Percentiles rank a stretch among this genome's conserved stretches.
Evolutionary conservation across 768 basidiomycete species (phyloP).

Genomic region (Mycena chlorophos): DNA sequence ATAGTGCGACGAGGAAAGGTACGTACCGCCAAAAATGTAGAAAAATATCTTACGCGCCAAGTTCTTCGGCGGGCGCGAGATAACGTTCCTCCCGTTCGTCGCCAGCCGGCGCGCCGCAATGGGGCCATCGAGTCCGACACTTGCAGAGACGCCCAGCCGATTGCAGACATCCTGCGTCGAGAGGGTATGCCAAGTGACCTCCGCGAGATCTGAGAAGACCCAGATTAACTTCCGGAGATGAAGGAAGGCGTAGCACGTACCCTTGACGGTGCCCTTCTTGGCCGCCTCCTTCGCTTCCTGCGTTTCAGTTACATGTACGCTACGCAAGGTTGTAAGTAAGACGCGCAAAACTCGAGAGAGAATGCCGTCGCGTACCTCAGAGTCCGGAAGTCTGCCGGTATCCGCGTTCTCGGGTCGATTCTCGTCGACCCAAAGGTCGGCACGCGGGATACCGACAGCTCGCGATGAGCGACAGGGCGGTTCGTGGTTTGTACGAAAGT

Average conservation of each 20-base stretch:
- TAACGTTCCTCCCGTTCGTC: conserved; percentile 49
- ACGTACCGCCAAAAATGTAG: conserved; percentile 50
- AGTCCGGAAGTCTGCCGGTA: conserved; percentile 28
- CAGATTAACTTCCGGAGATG: too few relatives aligned
- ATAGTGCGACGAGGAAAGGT: neutral
- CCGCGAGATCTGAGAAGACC: conserved; percentile 34
- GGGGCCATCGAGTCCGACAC: conserved; percentile 47
- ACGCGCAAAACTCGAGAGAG: neutral
- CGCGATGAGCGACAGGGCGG: neutral
- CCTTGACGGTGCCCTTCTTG: conserved; percentile 17
- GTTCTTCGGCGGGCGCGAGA: conserved; percentile 50
- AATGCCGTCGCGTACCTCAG: conserved; percentile 17
- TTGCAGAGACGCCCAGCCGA: conserved; percentile 45
- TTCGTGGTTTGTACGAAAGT: neutral
- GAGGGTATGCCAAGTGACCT: conserved; percentile 51
- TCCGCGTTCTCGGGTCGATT: conserved; percentile 20
- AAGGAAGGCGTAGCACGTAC: neutral
- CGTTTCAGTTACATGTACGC: conserved; percentile 30
- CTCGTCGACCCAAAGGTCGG: conserved; percentile 7
- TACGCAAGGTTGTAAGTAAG: conserved; percentile 1
- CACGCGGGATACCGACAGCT: neutral
- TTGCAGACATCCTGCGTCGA: conserved; percentile 40
- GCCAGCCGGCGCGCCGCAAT: conserved; percentile 49
- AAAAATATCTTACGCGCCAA: conserved; percentile 44
- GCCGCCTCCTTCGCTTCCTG: conserved; percentile 20